Percentiles rank a stretch among this genome's conserved stretches.
Evolutionary conservation across 805 yeast species (phyloP).

Genomic region (Lipomyces sp.): DNA sequence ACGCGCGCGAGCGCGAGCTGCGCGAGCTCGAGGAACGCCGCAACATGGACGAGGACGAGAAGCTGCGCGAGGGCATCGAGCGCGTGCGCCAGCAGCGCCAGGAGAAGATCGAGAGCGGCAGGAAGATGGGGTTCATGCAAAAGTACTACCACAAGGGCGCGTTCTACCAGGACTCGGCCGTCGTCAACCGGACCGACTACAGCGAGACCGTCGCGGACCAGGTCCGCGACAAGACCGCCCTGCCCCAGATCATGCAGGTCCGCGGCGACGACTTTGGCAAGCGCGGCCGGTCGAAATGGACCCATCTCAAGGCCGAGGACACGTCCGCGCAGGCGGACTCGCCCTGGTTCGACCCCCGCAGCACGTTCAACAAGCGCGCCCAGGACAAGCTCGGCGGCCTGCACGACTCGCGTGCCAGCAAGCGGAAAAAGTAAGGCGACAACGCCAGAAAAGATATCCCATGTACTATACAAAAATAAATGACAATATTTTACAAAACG

Average conservation of each 20-base stretch:
- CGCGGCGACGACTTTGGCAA: conserved; percentile 34
- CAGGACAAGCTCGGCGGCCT: conserved; percentile 17
- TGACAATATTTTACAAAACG: not conserved
- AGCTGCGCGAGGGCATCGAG: conserved; percentile 22
- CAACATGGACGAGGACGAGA: conserved; percentile 35
- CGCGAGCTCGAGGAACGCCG: conserved; percentile 38
- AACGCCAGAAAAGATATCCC: not conserved
- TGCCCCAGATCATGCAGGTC: conserved; percentile 36
- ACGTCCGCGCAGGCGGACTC: conserved; percentile 29
- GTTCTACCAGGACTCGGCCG: conserved; percentile 36
- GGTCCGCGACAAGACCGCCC: conserved; percentile 32
- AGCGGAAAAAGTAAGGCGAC: conserved; percentile 8
- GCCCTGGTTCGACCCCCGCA: conserved; percentile 20
- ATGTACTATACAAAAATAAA: not conserved
- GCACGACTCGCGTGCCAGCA: conserved; percentile 11
- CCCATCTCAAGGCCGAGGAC: conserved; percentile 36
- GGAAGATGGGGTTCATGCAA: conserved; percentile 31
- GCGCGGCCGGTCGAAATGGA: conserved; percentile 35
- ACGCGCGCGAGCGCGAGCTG: conserved; percentile 37
- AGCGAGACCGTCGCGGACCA: conserved; percentile 35
- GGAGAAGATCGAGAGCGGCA: conserved; percentile 13
- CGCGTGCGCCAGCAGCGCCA: conserved; percentile 23
- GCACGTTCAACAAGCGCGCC: conserved; percentile 10
- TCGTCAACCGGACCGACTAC: conserved; percentile 37
- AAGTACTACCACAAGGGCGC: conserved; percentile 38